phyloP scores from a whole-genome alignment of 768 basidiomycete genomes.

The Tricholoma flavovirens region DNA sequence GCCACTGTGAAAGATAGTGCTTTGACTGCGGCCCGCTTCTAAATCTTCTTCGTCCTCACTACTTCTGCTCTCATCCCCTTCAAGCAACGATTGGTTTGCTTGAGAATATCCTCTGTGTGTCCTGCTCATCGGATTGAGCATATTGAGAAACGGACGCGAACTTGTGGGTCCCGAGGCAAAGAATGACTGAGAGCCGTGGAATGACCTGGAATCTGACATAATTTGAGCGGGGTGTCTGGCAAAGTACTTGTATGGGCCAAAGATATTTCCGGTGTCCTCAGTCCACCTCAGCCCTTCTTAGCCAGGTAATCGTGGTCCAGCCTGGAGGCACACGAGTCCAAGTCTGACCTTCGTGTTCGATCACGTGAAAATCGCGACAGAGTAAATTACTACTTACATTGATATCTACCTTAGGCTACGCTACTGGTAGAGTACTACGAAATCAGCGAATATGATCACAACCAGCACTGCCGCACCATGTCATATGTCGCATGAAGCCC shows the following conservation, averaged over 20 bases:
- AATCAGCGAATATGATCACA: too few relatives aligned
- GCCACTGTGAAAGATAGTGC: slow-evolving; percentile 31
- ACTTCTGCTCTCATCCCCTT: slow-evolving; percentile 63
- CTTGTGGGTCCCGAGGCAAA: slow-evolving; percentile 39
- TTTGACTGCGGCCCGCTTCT: slow-evolving; percentile 53
- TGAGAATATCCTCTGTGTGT: slow-evolving; percentile 71
- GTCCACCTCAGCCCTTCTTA: slow-evolving; percentile 11
- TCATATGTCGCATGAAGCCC: too few relatives aligned
- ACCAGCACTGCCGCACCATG: too few relatives aligned
- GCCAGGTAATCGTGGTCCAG: slow-evolving; percentile 1
- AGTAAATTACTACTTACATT: too few relatives aligned
- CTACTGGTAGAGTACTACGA: too few relatives aligned
- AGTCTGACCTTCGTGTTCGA: slow-evolving; percentile 5
- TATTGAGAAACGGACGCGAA: slow-evolving; percentile 74
- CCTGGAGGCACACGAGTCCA: slow-evolving; percentile 9
- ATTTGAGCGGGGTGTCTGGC: slow-evolving; percentile 23
- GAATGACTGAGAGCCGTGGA: slow-evolving; percentile 32
- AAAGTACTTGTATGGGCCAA: slow-evolving; percentile 18
- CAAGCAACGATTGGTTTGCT: slow-evolving; percentile 62
- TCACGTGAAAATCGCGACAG: slow-evolving; percentile 10
- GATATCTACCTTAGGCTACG: too few relatives aligned
- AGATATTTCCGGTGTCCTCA: slow-evolving; percentile 2
- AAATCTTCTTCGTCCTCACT: slow-evolving; percentile 49
- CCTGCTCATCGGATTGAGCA: slow-evolving; percentile 76
- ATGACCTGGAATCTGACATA: slow-evolving; percentile 28